Conservation (phyloP, 1,284 basidiomycete genomes). For the Pisolithus thermaeus region DNA sequence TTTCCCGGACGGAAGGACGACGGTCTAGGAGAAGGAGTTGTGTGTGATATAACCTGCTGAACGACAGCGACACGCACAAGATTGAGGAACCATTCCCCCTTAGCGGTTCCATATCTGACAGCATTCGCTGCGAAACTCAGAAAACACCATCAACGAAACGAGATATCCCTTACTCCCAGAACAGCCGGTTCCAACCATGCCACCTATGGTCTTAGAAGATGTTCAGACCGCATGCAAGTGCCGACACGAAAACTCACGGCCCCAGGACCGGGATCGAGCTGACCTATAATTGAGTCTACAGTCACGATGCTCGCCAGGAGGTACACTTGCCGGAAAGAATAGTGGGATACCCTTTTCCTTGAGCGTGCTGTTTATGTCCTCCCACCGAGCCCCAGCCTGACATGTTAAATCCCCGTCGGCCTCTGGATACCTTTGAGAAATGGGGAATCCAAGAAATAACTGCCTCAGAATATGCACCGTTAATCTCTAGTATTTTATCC, state of each 20-base stretch:
- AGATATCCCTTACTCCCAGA: conserved; percentile 42
- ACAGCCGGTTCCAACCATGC: conserved; percentile 53
- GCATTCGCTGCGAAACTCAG: conserved; percentile 55
- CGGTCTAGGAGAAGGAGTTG: conserved; percentile 40
- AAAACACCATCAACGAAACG: not conserved
- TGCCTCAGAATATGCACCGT: conserved; percentile 26
- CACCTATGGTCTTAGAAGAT: conserved; percentile 43
- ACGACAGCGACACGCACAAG: conserved; percentile 34
- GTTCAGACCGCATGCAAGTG: conserved; percentile 6
- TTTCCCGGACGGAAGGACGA: conserved; percentile 74
- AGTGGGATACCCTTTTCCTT: conserved; percentile 62
- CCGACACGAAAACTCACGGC: conserved; percentile 32
- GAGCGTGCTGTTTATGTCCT: conserved; percentile 77
- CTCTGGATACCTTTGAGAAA: conserved; percentile 28
- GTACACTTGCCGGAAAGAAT: conserved; percentile 59
- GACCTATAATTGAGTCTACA: not conserved
- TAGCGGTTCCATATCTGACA: conserved; percentile 75
- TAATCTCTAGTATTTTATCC: conserved; percentile 54
- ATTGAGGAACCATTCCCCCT: conserved; percentile 69
- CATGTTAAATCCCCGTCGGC: conserved; percentile 69
- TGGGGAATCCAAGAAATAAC: not conserved
- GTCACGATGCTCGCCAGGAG: not conserved
- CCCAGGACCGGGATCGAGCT: conserved; percentile 51
- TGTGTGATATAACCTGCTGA: not conserved
- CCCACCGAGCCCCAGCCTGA: conserved; percentile 84